Evolutionary conservation across 371 early-diverging fungal genomes (phyloP), one percentile per base, ranked within the genome.

Genomic region (Phascolomyces articulosus): DNA sequence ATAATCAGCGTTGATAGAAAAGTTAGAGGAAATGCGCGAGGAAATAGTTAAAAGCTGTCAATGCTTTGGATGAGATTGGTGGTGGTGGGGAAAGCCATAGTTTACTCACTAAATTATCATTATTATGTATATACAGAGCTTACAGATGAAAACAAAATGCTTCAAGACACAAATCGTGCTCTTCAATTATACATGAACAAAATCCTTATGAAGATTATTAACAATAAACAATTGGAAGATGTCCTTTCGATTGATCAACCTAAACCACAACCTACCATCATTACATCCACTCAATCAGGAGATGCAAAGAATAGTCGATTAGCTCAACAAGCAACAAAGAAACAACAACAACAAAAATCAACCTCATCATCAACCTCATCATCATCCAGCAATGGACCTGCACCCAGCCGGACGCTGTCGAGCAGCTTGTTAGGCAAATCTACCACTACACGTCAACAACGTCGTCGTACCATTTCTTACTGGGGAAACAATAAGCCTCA

Each of bases 101-200:
- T n/a, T n/a, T n/a, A n/a, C 38, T 38, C 38, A 38, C 38, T 9
- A 9, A 38, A 9, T 13, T 44, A 15, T 44, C 44, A 44, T 44
- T 8, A 44, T 44, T 44, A n/a, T n/a, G n/a, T n/a, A n/a, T n/a
- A n/a, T n/a, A 9, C 71, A 82, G 79, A 77, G 60, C 48, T 82
- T n/a, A 71, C 64, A 13, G 83, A 80, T 7, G 83, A 83, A 62
- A 71, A 66, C 58, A 78, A 80, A 63, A 64, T 55, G 47, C 69
- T 83, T 9, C 73, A 76, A 59, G 78, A 79, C 55, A 79, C 80
- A 31, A 83, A 80, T 47, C 72, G 78, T 29, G 83, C 83, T 3
- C 64, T 83, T 28, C 76, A 76, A 53, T 59, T 83, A 7, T 83
- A 83, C 58, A 80, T 83, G 76, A 80, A 83, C 58, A 80, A 80